A percentile compares a stretch with the other conserved stretches of the same genome.
Conservation (phyloP, 805 yeast genomes). For the Phaffomyces antillensis region DNA sequence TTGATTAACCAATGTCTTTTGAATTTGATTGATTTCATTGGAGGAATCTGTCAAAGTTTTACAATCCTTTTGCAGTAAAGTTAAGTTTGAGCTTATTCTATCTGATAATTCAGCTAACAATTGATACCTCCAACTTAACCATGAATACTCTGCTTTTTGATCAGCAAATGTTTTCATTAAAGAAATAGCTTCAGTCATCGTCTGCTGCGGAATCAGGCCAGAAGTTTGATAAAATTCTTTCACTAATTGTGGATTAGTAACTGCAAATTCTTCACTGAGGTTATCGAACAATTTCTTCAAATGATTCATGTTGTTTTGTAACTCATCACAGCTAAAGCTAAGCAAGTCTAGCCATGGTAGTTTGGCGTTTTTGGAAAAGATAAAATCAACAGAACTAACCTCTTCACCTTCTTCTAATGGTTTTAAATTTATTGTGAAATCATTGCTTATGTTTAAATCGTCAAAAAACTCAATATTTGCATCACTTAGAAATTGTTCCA, state of each 20-base stretch:
- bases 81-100: constrained; percentile 13
- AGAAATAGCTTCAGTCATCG: constrained; percentile 19
- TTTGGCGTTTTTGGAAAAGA: constrained; percentile 16
- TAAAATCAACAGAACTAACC: constrained; percentile 11
- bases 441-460: constrained; percentile 19
- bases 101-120: constrained; percentile 18
- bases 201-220: constrained; percentile 16
- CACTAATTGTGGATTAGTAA: constrained; percentile 22
- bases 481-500: constrained; percentile 19
- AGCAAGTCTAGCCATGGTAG: constrained; percentile 23
- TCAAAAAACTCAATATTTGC: constrained; percentile 23
- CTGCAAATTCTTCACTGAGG: constrained; percentile 19
- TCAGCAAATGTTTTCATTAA: constrained; percentile 23
- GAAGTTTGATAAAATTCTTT: constrained; percentile 19
- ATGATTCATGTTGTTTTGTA: constrained; percentile 21
- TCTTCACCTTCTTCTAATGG: constrained; percentile 1
- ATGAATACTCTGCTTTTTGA: constrained; percentile 19
- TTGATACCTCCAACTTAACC: constrained; percentile 22
- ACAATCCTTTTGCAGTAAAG: constrained; percentile 9
- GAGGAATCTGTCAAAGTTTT: neutral
- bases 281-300: constrained; percentile 18
- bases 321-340: constrained; percentile 22
- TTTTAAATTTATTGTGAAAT: constrained; percentile 15
- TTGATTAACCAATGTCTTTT: constrained; percentile 1
- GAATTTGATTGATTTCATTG: constrained; percentile 5